Base-by-base conservation (phyloP, 805 yeast genomes). In the Schwanniomyces sp. region DNA sequence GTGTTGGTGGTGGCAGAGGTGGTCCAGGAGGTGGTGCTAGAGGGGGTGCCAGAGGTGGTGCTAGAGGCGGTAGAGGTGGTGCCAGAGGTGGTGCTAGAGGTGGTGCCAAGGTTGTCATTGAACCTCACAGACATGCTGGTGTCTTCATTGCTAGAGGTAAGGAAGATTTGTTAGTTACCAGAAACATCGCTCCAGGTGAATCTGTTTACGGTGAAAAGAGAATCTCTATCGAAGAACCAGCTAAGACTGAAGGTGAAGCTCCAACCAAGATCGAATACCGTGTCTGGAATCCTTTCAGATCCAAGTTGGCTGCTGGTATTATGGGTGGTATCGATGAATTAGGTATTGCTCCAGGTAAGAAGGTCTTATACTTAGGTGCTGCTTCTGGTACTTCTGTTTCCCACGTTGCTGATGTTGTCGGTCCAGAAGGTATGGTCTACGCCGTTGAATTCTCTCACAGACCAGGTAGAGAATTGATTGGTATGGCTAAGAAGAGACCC, bases 401-500 rank as follows among this genome's bases (percentile, higher is more conserved):
- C 44, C 99, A 94, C 75, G 99, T 94, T 67, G 81, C 98, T 56
- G 99, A 94, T 73, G 86, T 94, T 60, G 99, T 94, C 59, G 99
- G 99, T 56, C 98, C 99, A 71, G 97, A 91, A 77, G 99, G 99
- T 73, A 80, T 90, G 68, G 99, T 94, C 46, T 94, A 94, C 72
- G 99, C 99, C 50, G 99, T 94, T 59, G 99, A 94, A 79, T 94
- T 94, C 80, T 91, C 97, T 55, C 98, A 94, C 84, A 88, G 99
- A 83, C 96, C 98, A 67, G 99, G 99, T 73, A 88, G 99, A 82
- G 99, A 94, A 76, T 83, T 94, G 76, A 92, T 94, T 66, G 89
- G 95, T 65, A 94, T 94, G 99, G 99, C 99, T 70, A 94, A 92
- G 85, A 94, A 94, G 95, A 89, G 99, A 84, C 98, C 99, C 57